Conservation (phyloP, 345 rosid species). For the Syzygium grande region DNA sequence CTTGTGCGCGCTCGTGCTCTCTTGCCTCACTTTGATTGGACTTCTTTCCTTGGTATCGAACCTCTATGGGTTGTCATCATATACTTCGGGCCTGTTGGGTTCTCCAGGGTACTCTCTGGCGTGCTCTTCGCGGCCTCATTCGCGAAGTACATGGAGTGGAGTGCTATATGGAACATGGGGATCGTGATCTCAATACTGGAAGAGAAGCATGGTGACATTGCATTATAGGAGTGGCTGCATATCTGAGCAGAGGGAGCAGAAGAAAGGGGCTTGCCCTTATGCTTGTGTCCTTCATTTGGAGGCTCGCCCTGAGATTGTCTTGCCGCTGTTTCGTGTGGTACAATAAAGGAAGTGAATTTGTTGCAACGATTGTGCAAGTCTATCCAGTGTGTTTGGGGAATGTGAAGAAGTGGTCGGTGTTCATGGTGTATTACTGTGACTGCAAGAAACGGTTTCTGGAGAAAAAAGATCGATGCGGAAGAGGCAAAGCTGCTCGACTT, state of each 20-base stretch:
- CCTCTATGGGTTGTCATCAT: background rate
- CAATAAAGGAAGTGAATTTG: background rate
- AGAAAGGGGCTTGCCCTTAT: constrained; percentile 6
- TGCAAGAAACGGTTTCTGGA: constrained; percentile 7
- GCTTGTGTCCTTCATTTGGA: constrained; percentile 11
- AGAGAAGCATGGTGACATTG: constrained; percentile 24
- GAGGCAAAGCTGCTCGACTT: background rate
- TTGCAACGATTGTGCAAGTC: background rate
- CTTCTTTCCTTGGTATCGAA: background rate
- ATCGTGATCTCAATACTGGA: constrained; percentile 18
- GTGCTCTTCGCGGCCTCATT: background rate
- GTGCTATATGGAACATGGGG: constrained; percentile 25
- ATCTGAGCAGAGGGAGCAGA: constrained; percentile 20
- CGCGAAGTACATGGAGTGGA: constrained; percentile 19
- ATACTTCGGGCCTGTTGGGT: background rate
- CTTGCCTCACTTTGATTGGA: background rate
- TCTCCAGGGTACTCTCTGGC: background rate
- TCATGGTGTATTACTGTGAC: constrained; percentile 8
- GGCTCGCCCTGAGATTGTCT: constrained; percentile 4
- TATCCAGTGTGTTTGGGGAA: constrained; percentile 3
- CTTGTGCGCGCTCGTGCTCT: constrained; percentile 11
- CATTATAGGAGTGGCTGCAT: constrained; percentile 12
- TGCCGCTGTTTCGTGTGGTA: constrained; percentile 1
- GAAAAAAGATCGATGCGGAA: constrained; percentile 14
- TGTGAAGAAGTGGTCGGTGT: constrained; percentile 14